Base-by-base conservation (phyloP, 2,329 filamentous ascomycete species). In the Diaporthe ampelina region DNA sequence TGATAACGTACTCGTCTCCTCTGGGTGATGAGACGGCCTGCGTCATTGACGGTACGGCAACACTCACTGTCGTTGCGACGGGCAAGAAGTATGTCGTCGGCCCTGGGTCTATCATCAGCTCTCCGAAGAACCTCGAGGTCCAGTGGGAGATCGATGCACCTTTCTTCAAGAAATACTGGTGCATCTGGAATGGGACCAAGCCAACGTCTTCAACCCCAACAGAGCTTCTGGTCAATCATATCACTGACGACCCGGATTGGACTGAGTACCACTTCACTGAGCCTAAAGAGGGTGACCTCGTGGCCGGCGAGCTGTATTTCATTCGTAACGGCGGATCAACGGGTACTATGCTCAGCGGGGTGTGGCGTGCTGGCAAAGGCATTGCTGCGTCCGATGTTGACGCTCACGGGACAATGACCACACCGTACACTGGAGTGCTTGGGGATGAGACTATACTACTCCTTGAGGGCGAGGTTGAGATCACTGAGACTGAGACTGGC, bases 161-260 rank as follows among this genome's bases (percentile, higher is more conserved):
- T 21, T 72, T 72, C 57, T 72, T 72, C 70, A 72, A 72, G 70
- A 72, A 72, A n/a, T 72, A 32, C 17, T 72, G 70, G 70, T 72
- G 70, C 21, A 72, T 72, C 37, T 72, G 56, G 56, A 45, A 72
- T 29, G 70, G 70, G 9, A 63, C 26, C 37, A 32, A 13, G 26
- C 21, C 48, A 4, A 24, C 45, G 8, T 2, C 45, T 0, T 50
- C 45, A 50, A 8, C 45, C 21, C 45, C 45, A 24, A 50, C 21
- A 24, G 45, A 50, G 9, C 45, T 59, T 24, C 32, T 7, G n/a
- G 15, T 59, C 11, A 59, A 40, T n/a, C 57, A 59, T 13, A 15
- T 59, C 57, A 40, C 11, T 21, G 57, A 59, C n/a, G 37, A 40
- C 35, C n/a, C 57, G 4, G 35, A 59, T 4, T 59, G 57, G 57